A percentile compares a stretch with the other conserved stretches of the same genome.
Conservation (phyloP, 176 grass and related monocot species). For the Juncus effusus region DNA sequence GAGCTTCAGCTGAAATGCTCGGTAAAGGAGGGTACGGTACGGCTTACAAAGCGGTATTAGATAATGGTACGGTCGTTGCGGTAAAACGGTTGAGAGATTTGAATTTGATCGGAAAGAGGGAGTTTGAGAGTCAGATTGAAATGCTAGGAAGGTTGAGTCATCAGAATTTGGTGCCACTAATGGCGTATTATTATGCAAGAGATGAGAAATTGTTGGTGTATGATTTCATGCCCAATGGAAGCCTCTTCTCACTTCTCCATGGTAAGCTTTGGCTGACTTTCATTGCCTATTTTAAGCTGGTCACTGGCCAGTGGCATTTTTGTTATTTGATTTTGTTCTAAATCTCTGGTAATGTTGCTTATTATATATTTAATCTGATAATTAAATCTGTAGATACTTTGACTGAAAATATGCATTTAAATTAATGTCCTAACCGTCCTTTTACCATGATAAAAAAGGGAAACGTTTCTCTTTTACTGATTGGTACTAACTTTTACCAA, state of each 20-base stretch:
- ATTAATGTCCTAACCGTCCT: background rate
- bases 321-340: constrained; percentile 8
- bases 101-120: constrained; percentile 46
- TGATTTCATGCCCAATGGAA: constrained; percentile 97
- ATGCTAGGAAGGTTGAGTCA: constrained; percentile 60
- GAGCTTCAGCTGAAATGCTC: constrained; percentile 96
- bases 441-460: background rate
- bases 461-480: background rate
- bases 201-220: constrained; percentile 99
- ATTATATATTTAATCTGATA: background rate
- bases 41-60: constrained; percentile 84
- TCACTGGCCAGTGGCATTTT: background rate
- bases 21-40: constrained; percentile 86
- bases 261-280: constrained; percentile 39
- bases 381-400: background rate
- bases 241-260: constrained; percentile 79
- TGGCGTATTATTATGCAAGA: constrained; percentile 84
- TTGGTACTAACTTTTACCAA: constrained; percentile 14
- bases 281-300: background rate
- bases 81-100: constrained; percentile 85
- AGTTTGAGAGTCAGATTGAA: constrained; percentile 92
- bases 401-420: constrained; percentile 1
- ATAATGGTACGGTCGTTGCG: constrained; percentile 67
- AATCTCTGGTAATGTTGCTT: background rate
- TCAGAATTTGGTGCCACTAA: constrained; percentile 68